phyloP scores from a whole-genome alignment of 305 asterid genomes.

The Withania somnifera region DNA sequence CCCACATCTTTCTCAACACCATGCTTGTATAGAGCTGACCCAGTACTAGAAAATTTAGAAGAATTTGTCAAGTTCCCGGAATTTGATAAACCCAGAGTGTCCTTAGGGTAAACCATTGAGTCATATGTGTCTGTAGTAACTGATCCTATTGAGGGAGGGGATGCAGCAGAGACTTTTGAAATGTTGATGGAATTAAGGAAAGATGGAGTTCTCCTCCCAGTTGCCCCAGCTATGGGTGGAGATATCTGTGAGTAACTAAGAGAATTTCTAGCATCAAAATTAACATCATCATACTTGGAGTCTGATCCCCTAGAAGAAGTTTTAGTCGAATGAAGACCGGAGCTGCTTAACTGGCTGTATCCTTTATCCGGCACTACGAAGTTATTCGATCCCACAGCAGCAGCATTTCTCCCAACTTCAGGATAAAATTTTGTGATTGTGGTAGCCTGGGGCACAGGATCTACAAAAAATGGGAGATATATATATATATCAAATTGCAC shows the following conservation, averaged over 20 bases:
- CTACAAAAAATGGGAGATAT: constrained; percentile 25
- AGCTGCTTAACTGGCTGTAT: constrained; percentile 31
- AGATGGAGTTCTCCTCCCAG: constrained; percentile 66
- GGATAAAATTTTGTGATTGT: constrained; percentile 18
- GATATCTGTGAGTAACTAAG: constrained; percentile 33
- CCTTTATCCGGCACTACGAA: constrained; percentile 32
- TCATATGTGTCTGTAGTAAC: constrained; percentile 34
- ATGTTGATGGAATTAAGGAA: constrained; percentile 84
- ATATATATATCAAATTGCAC: not conserved
- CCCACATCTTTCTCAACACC: constrained; percentile 19
- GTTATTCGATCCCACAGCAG: not conserved
- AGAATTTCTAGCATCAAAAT: constrained; percentile 34
- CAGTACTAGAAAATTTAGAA: constrained; percentile 36
- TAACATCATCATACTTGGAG: constrained; percentile 25
- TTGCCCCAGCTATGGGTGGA: constrained; percentile 35
- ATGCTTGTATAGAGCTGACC: constrained; percentile 37
- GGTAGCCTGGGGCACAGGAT: constrained; percentile 25
- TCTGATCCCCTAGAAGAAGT: constrained; percentile 41
- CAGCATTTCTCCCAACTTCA: constrained; percentile 27
- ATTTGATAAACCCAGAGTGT: constrained; percentile 43
- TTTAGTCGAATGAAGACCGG: constrained; percentile 24
- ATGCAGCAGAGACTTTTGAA: constrained; percentile 44
- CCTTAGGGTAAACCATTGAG: constrained; percentile 49
- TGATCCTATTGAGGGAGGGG: constrained; percentile 28
- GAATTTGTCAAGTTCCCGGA: constrained; percentile 26